Base-by-base conservation (phyloP, 305 asterid species). In the Caryopteris hybrid region DNA sequence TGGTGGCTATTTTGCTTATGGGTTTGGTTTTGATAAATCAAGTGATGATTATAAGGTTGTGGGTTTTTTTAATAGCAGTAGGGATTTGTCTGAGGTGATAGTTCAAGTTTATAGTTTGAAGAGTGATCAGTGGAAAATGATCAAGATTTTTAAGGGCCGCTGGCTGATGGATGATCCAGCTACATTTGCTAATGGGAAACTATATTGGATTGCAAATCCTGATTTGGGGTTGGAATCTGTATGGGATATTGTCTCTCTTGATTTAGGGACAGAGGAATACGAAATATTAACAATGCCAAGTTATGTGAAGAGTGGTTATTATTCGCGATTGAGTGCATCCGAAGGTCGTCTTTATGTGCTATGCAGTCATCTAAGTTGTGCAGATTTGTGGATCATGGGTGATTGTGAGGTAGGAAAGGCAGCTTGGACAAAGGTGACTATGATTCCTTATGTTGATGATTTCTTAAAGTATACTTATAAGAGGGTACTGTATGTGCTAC, bases 31-130 rank as follows among this genome's bases (percentile, higher is more conserved):
- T 53, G 86, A 81, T 67, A 57, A 20, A 42, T 60, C 52, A 0
- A 74, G 46, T 38, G 81, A 80, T 60, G 92, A 85, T 73, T 88
- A 87, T 56, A 89, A 87, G 56, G 81, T 87, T 14, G 84, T 87
- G 64, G 75, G 68, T 0, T 43, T 86, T 14, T 66, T 72, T 33
- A 69, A 75, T 18, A 39, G 41, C 17, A 17, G 1, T 50, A 42
- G 53, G 21, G 14, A 41, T 38, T 53, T 3, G 13, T 22, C 36
- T 57, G 80, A 55, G 66, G 56, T 50, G 46, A 64, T 53, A 14
- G 85, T 76, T 39, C 69, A 56, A 39, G 77, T 87, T 13, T 87
- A 79, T 42, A 78, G 91, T 65, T 39, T 79, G 77, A 84, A 50
- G 72, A 66, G 23, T 9, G 64, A 80, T 72, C 16, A 70, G 29